These are phyloP conservation scores for Hysterangium stoloniferum DNA, from an alignment of 768 basidiomycete species.

Conservation along the genomic window DNA sequence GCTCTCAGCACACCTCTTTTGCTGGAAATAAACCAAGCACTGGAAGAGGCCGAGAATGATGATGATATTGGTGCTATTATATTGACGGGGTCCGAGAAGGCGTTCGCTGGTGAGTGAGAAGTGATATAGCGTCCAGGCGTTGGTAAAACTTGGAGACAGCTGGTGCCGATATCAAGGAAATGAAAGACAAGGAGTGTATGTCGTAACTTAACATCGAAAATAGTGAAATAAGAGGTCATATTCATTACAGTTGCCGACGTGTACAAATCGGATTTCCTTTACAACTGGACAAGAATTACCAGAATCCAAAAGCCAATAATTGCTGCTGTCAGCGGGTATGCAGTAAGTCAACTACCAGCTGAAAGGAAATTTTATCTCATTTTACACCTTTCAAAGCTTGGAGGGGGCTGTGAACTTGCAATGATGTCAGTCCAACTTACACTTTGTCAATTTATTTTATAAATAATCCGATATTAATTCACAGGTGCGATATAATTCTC, in stretches of 20 bases:
- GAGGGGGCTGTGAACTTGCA: constrained; percentile 94
- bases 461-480: not conserved
- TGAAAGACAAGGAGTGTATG: constrained; percentile 92
- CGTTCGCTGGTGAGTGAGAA: constrained; percentile 79
- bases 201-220: constrained; percentile 4
- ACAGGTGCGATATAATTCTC: constrained; percentile 77
- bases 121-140: not conserved
- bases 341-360: constrained; percentile 44
- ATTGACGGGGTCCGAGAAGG: constrained; percentile 84
- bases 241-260: constrained; percentile 65
- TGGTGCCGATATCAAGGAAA: constrained; percentile 98
- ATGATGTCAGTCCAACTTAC: constrained; percentile 51
- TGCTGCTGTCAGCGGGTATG: constrained; percentile 92
- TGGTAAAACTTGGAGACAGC: constrained; percentile 37
- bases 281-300: constrained; percentile 71
- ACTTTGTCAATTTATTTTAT: not conserved
- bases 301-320: constrained; percentile 86
- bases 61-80: constrained; percentile 74
- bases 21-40: constrained; percentile 69
- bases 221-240: not conserved
- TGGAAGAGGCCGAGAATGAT: constrained; percentile 65
- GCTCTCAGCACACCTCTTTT: constrained; percentile 80
- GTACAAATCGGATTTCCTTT: constrained; percentile 79
- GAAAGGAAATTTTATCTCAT: not conserved
- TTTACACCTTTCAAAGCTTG: constrained; percentile 51